A percentile compares a stretch with the other conserved stretches of the same genome.
Evolutionary conservation across 805 yeast species (phyloP).

Genomic region (Yamadazyma takamatsuzukensis): DNA sequence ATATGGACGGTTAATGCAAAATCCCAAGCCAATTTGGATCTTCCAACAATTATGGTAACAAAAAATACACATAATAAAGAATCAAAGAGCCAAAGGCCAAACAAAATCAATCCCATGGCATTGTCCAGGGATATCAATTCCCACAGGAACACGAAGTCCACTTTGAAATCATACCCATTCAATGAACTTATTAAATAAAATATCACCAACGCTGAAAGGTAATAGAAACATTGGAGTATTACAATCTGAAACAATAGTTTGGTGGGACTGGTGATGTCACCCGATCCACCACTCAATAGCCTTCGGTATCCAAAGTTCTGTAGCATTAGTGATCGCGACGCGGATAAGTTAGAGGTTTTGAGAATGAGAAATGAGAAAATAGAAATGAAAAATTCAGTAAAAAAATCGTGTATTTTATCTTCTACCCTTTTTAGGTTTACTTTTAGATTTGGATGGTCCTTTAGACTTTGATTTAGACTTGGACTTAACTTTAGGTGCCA

Average conservation of each 20-base stretch:
- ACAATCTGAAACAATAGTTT: conserved; percentile 59
- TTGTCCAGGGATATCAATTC: conserved; percentile 66
- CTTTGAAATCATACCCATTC: conserved; percentile 64
- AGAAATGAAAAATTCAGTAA: too few relatives aligned
- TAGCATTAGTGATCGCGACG: too few relatives aligned
- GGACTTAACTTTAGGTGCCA: conserved; percentile 31
- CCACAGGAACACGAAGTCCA: conserved; percentile 82
- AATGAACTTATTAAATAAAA: conserved; percentile 64
- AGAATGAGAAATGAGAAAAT: too few relatives aligned
- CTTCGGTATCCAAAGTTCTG: conserved; percentile 27
- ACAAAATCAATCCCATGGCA: conserved; percentile 74
- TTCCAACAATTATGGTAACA: conserved; percentile 82
- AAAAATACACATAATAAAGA: conserved; percentile 79
- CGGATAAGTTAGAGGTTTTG: too few relatives aligned
- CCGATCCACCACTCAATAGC: conserved; percentile 22
- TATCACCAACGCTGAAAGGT: conserved; percentile 63
- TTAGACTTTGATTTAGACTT: too few relatives aligned
- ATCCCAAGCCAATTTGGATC: conserved; percentile 94
- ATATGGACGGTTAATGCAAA: conserved; percentile 92
- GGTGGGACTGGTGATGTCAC: conserved; percentile 31
- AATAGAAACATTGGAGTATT: conserved; percentile 74
- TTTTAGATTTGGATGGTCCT: too few relatives aligned
- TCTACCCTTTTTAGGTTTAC: too few relatives aligned
- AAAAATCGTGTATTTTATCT: too few relatives aligned
- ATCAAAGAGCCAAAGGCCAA: conserved; percentile 77